Percentiles rank a stretch among this genome's conserved stretches.
These are phyloP conservation scores for Castanospermum australe DNA, from an alignment of 306 rosid species.

Conservation along the genomic window DNA sequence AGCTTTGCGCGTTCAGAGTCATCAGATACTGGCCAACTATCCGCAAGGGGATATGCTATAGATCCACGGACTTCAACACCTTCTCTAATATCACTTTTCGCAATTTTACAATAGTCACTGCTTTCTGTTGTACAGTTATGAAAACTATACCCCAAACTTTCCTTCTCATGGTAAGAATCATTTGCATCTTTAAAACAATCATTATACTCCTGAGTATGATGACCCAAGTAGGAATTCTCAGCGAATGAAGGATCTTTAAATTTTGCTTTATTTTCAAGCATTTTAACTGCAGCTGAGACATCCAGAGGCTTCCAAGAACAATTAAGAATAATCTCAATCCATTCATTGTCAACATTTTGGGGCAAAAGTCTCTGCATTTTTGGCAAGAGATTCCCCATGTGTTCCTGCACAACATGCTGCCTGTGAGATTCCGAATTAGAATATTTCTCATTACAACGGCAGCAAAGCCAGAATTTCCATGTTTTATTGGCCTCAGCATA, in stretches of 20 bases:
- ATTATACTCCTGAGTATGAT: constrained; percentile 43
- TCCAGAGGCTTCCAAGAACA: constrained; percentile 91
- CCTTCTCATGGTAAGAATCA: constrained; percentile 55
- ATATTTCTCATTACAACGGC: constrained; percentile 64
- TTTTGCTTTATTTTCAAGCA: constrained; percentile 57
- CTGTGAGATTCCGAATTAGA: constrained; percentile 60
- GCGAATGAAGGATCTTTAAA: constrained; percentile 38
- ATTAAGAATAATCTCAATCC: constrained; percentile 79
- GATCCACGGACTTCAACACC: constrained; percentile 45
- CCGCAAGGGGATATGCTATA: constrained; percentile 38
- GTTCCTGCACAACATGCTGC: constrained; percentile 84
- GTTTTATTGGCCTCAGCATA: constrained; percentile 64
- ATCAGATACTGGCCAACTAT: constrained; percentile 80
- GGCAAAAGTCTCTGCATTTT: constrained; percentile 81
- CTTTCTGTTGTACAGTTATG: constrained; percentile 34
- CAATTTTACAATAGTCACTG: constrained; percentile 37
- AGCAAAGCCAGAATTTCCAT: constrained; percentile 90
- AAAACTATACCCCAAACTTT: constrained; percentile 33
- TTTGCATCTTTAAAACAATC: constrained; percentile 58
- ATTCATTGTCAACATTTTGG: constrained; percentile 68
- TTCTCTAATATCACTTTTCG: constrained; percentile 38
- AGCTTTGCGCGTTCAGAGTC: constrained; percentile 78
- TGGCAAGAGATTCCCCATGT: constrained; percentile 71
- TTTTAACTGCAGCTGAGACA: constrained; percentile 65
- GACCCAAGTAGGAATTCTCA: constrained; percentile 47